A percentile compares a stretch with the other conserved stretches of the same genome.
Evolutionary conservation across 306 rosid species (phyloP).

Genomic region (Vigna unguiculata): DNA sequence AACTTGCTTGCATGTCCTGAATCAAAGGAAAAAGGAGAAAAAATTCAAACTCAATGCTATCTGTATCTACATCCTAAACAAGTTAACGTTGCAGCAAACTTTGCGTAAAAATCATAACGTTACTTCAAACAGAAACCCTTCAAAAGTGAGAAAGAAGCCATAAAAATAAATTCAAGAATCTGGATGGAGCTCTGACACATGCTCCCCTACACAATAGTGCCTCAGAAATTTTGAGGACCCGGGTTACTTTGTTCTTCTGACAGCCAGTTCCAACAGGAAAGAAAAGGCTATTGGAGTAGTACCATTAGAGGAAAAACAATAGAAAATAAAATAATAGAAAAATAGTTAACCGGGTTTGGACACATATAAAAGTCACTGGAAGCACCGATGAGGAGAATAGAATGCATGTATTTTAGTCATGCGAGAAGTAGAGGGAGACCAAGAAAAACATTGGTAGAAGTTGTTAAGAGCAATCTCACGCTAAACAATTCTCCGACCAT

Average conservation of each 20-base stretch:
- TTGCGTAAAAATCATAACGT: constrained; percentile 10
- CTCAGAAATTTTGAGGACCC: not conserved
- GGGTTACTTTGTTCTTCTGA: constrained; percentile 2
- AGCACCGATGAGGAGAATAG: not conserved
- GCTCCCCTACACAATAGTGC: constrained; percentile 4
- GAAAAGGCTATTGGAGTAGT: not conserved
- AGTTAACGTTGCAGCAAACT: constrained; percentile 19
- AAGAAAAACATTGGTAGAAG: not conserved
- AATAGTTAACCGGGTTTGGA: not conserved
- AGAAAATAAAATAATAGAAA: not conserved
- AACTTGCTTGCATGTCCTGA: constrained; percentile 86
- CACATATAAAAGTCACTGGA: not conserved
- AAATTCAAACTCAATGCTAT: constrained; percentile 12
- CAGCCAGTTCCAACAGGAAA: constrained; percentile 19
- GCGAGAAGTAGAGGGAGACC: not conserved
- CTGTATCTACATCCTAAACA: not conserved
- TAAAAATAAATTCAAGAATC: constrained; percentile 17
- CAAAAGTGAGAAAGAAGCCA: constrained; percentile 32
- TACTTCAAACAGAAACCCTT: not conserved
- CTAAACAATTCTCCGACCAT: not conserved
- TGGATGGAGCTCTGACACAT: not conserved
- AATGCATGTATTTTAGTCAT: not conserved
- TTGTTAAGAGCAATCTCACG: not conserved
- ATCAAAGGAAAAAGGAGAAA: constrained; percentile 34
- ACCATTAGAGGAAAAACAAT: not conserved